Evolutionary conservation across 352 stramenopile genomes (phyloP).

Genomic region (Thalassiosira allenii): DNA sequence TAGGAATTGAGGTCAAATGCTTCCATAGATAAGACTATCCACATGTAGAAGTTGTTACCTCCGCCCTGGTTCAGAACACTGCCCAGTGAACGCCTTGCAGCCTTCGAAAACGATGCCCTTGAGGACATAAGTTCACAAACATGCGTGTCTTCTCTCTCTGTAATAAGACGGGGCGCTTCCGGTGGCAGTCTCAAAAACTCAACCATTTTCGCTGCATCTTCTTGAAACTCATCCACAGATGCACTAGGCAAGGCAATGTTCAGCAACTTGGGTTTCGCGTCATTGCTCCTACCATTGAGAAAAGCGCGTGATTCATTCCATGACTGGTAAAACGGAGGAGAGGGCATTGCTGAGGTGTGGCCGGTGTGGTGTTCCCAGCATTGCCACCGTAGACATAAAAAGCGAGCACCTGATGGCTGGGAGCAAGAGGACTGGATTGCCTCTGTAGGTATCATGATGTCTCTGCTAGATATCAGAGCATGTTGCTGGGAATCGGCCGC

Average conservation of each 20-base stretch:
- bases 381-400: slow-evolving; percentile 34
- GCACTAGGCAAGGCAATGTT: not conserved
- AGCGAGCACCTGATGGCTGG: slow-evolving; percentile 9
- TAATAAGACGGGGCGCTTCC: slow-evolving; percentile 28
- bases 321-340: slow-evolving; percentile 26
- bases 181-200: slow-evolving; percentile 56
- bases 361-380: slow-evolving; percentile 32
- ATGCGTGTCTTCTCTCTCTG: slow-evolving; percentile 54
- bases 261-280: not conserved
- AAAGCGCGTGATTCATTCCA: slow-evolving; percentile 43
- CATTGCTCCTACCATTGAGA: slow-evolving; percentile 21
- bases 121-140: slow-evolving; percentile 44
- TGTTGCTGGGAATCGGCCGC: no score
- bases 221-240: slow-evolving; percentile 9
- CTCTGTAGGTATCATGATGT: no score
- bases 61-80: slow-evolving; percentile 63
- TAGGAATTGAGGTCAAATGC: not conserved
- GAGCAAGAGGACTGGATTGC: not conserved
- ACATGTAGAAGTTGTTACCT: slow-evolving; percentile 15
- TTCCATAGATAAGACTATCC: not conserved
- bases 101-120: slow-evolving; percentile 64
- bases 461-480: no score
- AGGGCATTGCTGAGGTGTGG: not conserved
- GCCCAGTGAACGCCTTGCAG: slow-evolving; percentile 49
- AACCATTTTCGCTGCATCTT: slow-evolving; percentile 26